phyloP scores from a whole-genome alignment of 2,329 filamentous ascomycete genomes.

The Tolypocladium sp. region DNA sequence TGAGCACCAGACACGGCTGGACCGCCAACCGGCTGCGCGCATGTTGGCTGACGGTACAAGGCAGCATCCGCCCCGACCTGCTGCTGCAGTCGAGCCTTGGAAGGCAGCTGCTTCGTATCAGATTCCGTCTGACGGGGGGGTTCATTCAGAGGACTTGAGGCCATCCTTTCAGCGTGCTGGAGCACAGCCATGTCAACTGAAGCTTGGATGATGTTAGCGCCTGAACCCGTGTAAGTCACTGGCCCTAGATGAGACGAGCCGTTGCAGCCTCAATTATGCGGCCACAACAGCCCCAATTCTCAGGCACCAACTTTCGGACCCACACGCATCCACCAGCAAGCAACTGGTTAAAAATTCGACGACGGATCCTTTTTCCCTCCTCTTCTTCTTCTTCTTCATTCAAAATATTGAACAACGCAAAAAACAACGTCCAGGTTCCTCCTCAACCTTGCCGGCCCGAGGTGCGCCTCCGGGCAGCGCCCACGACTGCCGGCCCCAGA shows the following conservation, averaged over 20 bases:
- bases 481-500: slow-evolving; percentile 36
- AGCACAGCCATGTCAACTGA: background rate
- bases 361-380: slow-evolving; percentile 9
- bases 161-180: background rate
- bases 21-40: no score
- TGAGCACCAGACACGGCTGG: no score
- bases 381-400: slow-evolving; percentile 18
- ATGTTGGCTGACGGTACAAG: no score
- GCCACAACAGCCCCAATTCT: background rate
- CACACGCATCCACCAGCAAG: background rate
- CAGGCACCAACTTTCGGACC: background rate
- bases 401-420: slow-evolving; percentile 39
- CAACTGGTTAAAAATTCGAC: background rate
- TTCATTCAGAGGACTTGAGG: no score
- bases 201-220: background rate
- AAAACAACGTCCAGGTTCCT: slow-evolving; percentile 33
- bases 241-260: no score
- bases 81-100: no score
- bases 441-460: slow-evolving; percentile 28
- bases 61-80: no score
- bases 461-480: slow-evolving; percentile 30
- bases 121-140: no score
- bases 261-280: background rate
- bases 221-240: background rate
- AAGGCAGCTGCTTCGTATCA: no score